These are phyloP conservation scores for Aspergillus carlsbadensis DNA, from an alignment of 495 filamentous ascomycete genomes.

Conservation along the genomic window DNA sequence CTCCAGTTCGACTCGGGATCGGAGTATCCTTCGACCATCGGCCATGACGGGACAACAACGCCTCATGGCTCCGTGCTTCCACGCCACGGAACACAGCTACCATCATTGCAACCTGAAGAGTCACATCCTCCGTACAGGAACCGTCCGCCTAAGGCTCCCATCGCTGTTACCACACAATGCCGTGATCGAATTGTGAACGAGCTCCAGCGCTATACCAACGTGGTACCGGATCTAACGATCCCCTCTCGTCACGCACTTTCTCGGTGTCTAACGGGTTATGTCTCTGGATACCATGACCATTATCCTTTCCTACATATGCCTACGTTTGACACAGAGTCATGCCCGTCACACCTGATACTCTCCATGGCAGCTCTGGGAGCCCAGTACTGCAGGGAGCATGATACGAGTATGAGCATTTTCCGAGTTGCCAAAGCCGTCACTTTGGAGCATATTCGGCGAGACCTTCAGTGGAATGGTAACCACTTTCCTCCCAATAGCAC, in stretches of 20 bases:
- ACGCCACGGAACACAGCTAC: slow-evolving; percentile 39
- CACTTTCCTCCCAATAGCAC: neutral
- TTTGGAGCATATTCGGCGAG: slow-evolving; percentile 36
- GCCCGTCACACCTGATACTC: slow-evolving; percentile 59
- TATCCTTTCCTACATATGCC: slow-evolving; percentile 69
- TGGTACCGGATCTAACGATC: slow-evolving; percentile 35
- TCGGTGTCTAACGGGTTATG: slow-evolving; percentile 64
- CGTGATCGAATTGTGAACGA: slow-evolving; percentile 30
- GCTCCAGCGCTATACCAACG: slow-evolving; percentile 31
- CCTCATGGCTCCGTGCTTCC: slow-evolving; percentile 38
- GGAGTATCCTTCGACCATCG: slow-evolving; percentile 29
- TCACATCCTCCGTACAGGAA: slow-evolving; percentile 30
- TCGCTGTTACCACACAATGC: slow-evolving; percentile 37
- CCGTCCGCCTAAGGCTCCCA: slow-evolving; percentile 30
- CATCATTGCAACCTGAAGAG: slow-evolving; percentile 38
- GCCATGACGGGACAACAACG: slow-evolving; percentile 20
- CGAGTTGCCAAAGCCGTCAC: slow-evolving; percentile 40
- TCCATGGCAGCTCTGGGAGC: slow-evolving; percentile 65
- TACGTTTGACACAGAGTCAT: slow-evolving; percentile 53
- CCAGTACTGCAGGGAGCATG: slow-evolving; percentile 54
- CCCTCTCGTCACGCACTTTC: slow-evolving; percentile 62
- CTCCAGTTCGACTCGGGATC: slow-evolving; percentile 31
- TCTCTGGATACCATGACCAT: slow-evolving; percentile 67
- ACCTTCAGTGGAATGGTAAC: slow-evolving; percentile 25
- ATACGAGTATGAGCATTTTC: slow-evolving; percentile 49